phyloP scores from a whole-genome alignment of 768 basidiomycete species.

The Suillus discolor region DNA sequence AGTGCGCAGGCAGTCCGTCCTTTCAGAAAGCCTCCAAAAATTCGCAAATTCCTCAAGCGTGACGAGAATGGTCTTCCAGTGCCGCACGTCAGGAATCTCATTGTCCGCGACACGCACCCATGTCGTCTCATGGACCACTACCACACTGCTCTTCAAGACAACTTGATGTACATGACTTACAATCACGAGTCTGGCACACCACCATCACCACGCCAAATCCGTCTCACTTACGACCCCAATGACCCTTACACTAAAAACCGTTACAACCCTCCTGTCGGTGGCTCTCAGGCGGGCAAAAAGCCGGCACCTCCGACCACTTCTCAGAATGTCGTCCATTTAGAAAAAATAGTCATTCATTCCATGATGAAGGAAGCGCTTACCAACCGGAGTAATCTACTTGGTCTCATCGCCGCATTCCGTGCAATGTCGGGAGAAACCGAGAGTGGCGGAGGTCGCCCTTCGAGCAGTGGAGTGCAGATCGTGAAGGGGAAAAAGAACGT shows the following conservation, averaged over 20 bases:
- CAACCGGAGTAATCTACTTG: slow-evolving; percentile 73
- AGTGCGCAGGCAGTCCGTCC: slow-evolving; percentile 39
- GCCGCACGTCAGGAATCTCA: slow-evolving; percentile 60
- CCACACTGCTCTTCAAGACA: slow-evolving; percentile 75
- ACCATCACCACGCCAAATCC: slow-evolving; percentile 57
- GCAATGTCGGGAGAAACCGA: slow-evolving; percentile 84
- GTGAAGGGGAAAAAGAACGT: slow-evolving; percentile 66
- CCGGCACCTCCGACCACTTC: slow-evolving; percentile 66
- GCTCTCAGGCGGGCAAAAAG: slow-evolving; percentile 66
- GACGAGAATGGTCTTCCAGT: slow-evolving; percentile 67
- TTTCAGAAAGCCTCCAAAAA: slow-evolving; percentile 56
- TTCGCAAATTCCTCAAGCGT: slow-evolving; percentile 45
- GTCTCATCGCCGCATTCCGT: slow-evolving; percentile 86
- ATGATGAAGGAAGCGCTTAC: slow-evolving; percentile 80
- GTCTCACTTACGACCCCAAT: slow-evolving; percentile 70
- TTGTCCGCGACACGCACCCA: slow-evolving; percentile 69
- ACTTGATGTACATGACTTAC: slow-evolving; percentile 96
- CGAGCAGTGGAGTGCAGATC: slow-evolving; percentile 77
- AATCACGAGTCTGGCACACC: slow-evolving; percentile 65
- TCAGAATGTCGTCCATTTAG: slow-evolving; percentile 73
- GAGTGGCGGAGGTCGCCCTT: slow-evolving; percentile 70
- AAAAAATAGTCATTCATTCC: slow-evolving; percentile 83
- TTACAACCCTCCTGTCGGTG: slow-evolving; percentile 73
- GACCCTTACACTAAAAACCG: slow-evolving; percentile 86
- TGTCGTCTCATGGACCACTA: slow-evolving; percentile 86